A percentile compares a stretch with the other conserved stretches of the same genome.
Conservation (phyloP, 2,329 filamentous ascomycete genomes). For the Epichloe gansuensis region DNA sequence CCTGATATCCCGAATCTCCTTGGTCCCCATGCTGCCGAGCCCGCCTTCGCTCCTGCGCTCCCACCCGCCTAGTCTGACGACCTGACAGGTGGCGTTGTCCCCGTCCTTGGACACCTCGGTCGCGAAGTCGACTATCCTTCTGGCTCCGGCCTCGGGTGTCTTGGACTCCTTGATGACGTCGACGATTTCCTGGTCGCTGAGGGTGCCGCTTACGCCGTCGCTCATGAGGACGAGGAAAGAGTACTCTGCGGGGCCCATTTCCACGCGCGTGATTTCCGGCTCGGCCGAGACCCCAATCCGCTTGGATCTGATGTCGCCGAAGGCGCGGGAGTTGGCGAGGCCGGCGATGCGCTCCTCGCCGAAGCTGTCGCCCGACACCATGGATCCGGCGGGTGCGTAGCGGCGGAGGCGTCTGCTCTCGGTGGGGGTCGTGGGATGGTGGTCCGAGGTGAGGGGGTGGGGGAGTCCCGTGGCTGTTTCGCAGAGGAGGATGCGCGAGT, state of each 20-base stretch:
- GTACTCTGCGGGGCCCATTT: conserved; percentile 73
- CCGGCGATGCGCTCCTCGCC: conserved; percentile 92
- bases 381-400: conserved; percentile 61
- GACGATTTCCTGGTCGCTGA: conserved; percentile 89
- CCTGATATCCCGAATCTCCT: conserved; percentile 78
- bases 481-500: conserved; percentile 83
- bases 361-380: conserved; percentile 83
- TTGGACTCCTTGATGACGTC: conserved; percentile 88
- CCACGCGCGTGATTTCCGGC: conserved; percentile 70
- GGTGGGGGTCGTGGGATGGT: conserved; percentile 77
- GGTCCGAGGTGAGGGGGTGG: conserved; percentile 67
- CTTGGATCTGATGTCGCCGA: conserved; percentile 86
- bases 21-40: conserved; percentile 76
- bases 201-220: conserved; percentile 76
- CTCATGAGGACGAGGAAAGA: conserved; percentile 79
- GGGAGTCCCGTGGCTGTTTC: conserved; percentile 71
- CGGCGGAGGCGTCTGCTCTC: conserved; percentile 75
- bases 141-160: conserved; percentile 76
- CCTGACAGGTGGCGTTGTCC: conserved; percentile 57
- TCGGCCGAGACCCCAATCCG: conserved; percentile 89
- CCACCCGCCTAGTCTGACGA: conserved; percentile 56
- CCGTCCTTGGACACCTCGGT: conserved; percentile 64
- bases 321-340: conserved; percentile 84
- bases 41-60: conserved; percentile 71
- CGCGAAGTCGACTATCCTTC: conserved; percentile 70